Evolutionary conservation across 805 yeast genomes (phyloP).

Genomic region (Cyberlindnera maclurae): DNA sequence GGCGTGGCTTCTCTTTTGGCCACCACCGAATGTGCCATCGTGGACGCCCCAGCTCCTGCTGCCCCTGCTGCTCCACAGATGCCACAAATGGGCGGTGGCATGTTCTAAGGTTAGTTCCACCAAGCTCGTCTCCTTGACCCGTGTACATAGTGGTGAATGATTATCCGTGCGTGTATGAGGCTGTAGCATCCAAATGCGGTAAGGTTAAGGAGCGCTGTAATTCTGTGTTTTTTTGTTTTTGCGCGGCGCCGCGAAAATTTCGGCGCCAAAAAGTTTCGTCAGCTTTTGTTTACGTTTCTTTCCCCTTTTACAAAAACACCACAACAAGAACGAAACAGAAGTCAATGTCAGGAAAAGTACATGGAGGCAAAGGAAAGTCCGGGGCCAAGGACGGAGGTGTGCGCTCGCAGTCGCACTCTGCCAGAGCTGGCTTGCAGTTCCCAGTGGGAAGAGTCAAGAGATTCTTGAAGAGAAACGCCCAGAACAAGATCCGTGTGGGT

Average conservation of each 20-base stretch:
- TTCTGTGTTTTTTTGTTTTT: no score
- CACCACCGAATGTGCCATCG: slow-evolving; percentile 97
- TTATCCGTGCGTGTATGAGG: not conserved
- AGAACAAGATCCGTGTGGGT: slow-evolving; percentile 78
- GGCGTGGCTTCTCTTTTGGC: slow-evolving; percentile 98
- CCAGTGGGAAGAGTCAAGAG: slow-evolving; percentile 99
- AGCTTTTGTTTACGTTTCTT: slow-evolving; percentile 1
- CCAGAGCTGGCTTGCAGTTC: slow-evolving; percentile 91
- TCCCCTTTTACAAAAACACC: slow-evolving; percentile 4
- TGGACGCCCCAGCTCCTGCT: slow-evolving; percentile 80
- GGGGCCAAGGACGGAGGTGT: slow-evolving; percentile 64
- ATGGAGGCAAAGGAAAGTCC: slow-evolving; percentile 95
- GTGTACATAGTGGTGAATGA: no score
- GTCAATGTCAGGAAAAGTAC: slow-evolving; percentile 87
- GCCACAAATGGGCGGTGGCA: slow-evolving; percentile 61
- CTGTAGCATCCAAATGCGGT: slow-evolving; percentile 4
- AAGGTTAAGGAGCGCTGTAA: no score
- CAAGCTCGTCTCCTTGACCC: not conserved
- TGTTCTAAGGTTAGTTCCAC: no score
- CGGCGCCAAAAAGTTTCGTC: no score
- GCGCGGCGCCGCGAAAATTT: no score
- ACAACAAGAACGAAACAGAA: slow-evolving; percentile 5
- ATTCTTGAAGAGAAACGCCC: slow-evolving; percentile 86
- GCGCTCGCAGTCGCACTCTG: slow-evolving; percentile 80
- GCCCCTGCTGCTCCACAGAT: slow-evolving; percentile 47